Evolutionary conservation across 179 eudicot species (phyloP), one percentile per base, ranked within the genome.

Genomic region (Spinacia oleracea): DNA sequence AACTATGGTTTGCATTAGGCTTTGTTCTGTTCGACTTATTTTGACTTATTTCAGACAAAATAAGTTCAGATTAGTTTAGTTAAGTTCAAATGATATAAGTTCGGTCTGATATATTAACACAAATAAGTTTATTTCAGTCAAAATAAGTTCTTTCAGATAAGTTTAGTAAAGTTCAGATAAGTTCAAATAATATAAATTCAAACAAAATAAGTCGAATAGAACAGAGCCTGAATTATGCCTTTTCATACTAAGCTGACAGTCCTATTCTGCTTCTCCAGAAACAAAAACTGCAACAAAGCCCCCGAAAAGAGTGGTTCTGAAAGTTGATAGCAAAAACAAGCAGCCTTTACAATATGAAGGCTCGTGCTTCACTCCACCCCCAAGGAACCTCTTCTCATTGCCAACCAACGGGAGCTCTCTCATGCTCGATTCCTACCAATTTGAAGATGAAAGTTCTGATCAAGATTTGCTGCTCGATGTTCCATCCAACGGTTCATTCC

Each of bases 401-500:
- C 96, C 90, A 51, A 77, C 86, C 38, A 83, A 82, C 21, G 77
- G 85, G 45, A 78, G 86, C 77, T 86, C 89, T 79, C 84, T 87
- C 69, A 86, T 87, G 90, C 81, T 87, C 18, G 87, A 88, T 64
- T 83, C 94, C 79, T 85, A 86, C 71, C 89, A 86, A 29, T 81
- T 70, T 48, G 89, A 78, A 56, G 91, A 88, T 80, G 92, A 90
- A 72, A 85, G 79, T 85, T 81, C 89, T 27, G 99, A 93, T 63
- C 92, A 96, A 82, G 99, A 93, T 78, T 74, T 96, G 78, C 86
- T 96, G 63, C 89, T 96, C 56, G 86, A 72, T 72, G 75, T 96
- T 55, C 98, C 97, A 50, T 88, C 88, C 25, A 87, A 89, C 65
- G 85, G 91, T 53, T 89, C 88, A 59, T 96, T 91, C 80, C 97